Evolutionary conservation across 768 basidiomycete genomes (phyloP).

Genomic region (Ramaria rubella): DNA sequence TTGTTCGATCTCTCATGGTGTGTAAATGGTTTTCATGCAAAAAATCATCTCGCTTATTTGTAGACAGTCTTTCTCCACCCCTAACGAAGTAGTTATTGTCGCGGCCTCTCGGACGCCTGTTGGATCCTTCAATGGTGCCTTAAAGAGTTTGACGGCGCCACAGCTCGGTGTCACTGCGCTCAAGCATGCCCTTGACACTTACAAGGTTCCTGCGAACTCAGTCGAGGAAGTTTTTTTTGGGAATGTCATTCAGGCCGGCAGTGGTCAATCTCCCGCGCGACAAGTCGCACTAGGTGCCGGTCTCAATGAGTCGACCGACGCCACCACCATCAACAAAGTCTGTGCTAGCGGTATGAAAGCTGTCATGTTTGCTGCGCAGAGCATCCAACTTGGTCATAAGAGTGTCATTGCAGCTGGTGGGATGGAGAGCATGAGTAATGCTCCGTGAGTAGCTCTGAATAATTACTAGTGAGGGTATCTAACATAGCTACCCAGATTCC

Average conservation of each 20-base stretch:
- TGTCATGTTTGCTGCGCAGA: slow-evolving; percentile 89
- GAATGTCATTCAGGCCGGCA: slow-evolving; percentile 95
- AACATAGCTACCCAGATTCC: slow-evolving; percentile 46
- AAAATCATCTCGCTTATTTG: neutral
- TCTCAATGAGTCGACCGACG: slow-evolving; percentile 77
- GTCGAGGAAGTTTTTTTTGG: slow-evolving; percentile 98
- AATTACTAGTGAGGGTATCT: slow-evolving; percentile 2
- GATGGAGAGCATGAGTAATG: slow-evolving; percentile 99
- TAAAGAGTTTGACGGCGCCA: slow-evolving; percentile 84
- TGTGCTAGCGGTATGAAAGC: slow-evolving; percentile 97
- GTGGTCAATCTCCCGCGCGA: slow-evolving; percentile 96
- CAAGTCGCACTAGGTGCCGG: slow-evolving; percentile 95
- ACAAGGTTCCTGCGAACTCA: slow-evolving; percentile 68
- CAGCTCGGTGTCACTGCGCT: slow-evolving; percentile 86
- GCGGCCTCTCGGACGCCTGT: slow-evolving; percentile 91
- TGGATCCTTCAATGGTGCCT: slow-evolving; percentile 83
- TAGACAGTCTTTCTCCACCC: slow-evolving; percentile 29
- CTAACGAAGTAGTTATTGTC: slow-evolving; percentile 88
- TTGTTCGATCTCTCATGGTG: slow-evolving; percentile 16
- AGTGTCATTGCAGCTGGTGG: slow-evolving; percentile 89
- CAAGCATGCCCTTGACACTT: slow-evolving; percentile 81
- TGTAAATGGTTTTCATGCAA: neutral
- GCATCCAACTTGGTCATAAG: slow-evolving; percentile 80
- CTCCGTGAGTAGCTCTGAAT: slow-evolving; percentile 62
- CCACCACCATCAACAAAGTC: slow-evolving; percentile 99